Percentiles rank a stretch among this genome's conserved stretches.
Conservation (phyloP, 257 asterid species). For the Lithospermum erythrorhizon region DNA sequence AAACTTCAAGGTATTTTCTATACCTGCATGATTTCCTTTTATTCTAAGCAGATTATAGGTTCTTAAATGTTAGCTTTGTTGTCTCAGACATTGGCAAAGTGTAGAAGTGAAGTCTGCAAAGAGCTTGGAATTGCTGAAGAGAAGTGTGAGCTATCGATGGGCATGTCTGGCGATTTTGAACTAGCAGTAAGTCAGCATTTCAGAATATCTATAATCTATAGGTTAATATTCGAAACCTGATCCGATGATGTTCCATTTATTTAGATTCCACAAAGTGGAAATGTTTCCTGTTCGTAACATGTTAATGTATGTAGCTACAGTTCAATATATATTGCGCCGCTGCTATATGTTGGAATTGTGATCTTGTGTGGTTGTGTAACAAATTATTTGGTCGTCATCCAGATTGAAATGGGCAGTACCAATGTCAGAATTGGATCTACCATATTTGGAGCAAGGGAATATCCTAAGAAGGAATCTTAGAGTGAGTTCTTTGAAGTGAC, state of each 20-base stretch:
- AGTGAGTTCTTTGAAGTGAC: constrained; percentile 1
- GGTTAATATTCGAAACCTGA: no score
- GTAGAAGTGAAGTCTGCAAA: constrained; percentile 73
- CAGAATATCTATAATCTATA: neutral
- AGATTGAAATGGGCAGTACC: constrained; percentile 97
- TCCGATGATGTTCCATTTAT: no score
- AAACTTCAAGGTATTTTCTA: constrained; percentile 65
- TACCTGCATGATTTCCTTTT: neutral
- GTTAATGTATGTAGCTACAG: neutral
- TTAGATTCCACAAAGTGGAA: neutral
- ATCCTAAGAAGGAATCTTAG: constrained; percentile 39
- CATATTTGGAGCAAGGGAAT: constrained; percentile 90
- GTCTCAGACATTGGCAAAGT: constrained; percentile 61
- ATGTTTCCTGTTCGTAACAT: neutral
- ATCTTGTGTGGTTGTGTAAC: constrained; percentile 1
- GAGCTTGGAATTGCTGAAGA: constrained; percentile 64
- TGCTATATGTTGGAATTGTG: neutral
- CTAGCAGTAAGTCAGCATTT: constrained; percentile 58
- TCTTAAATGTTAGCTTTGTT: constrained; percentile 14
- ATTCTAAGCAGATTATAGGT: constrained; percentile 2
- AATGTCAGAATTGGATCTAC: constrained; percentile 95
- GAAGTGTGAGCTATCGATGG: constrained; percentile 84
- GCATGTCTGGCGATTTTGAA: constrained; percentile 97
- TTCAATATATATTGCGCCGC: neutral
- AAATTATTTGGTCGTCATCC: constrained; percentile 19